Conservation (phyloP, 441 rosid genomes). For the Croton laevigatus region DNA sequence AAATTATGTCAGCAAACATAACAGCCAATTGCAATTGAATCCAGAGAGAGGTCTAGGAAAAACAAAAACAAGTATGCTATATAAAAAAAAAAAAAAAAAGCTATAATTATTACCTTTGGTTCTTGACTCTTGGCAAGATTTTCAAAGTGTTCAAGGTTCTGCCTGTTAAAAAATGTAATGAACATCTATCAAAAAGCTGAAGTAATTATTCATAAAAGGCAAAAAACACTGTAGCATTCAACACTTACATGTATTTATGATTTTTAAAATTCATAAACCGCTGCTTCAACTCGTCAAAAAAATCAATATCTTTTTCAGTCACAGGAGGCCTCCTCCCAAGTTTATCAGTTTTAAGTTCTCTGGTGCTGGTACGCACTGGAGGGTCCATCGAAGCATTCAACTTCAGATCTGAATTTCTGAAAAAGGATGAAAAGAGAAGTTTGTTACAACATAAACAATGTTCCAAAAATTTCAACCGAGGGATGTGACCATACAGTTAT, state of each 20-base stretch:
- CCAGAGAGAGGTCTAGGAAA: background rate
- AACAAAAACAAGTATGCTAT: background rate
- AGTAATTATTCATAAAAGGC: slow-evolving; percentile 12
- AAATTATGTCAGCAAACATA: background rate
- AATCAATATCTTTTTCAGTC: slow-evolving; percentile 35
- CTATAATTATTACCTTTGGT: slow-evolving; percentile 57
- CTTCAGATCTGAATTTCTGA: slow-evolving; percentile 33
- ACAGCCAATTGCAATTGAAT: slow-evolving; percentile 12
- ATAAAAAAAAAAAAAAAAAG: slow-evolving; percentile 11
- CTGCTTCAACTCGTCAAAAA: slow-evolving; percentile 65
- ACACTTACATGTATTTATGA: slow-evolving; percentile 67
- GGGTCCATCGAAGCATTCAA: slow-evolving; percentile 42
- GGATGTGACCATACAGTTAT: slow-evolving; percentile 20
- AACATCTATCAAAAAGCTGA: slow-evolving; percentile 17
- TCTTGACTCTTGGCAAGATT: slow-evolving; percentile 69
- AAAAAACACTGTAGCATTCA: slow-evolving; percentile 10
- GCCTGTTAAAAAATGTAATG: slow-evolving; percentile 42
- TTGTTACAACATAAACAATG: slow-evolving; percentile 20
- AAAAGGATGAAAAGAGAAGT: slow-evolving; percentile 22
- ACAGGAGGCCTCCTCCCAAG: slow-evolving; percentile 27
- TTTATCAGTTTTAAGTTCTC: slow-evolving; percentile 37
- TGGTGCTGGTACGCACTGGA: slow-evolving; percentile 24
- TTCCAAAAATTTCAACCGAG: slow-evolving; percentile 17
- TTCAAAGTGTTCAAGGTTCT: slow-evolving; percentile 61
- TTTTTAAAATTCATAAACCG: slow-evolving; percentile 71